Evolutionary conservation across 2,329 filamentous ascomycete genomes (phyloP), one percentile per base, ranked within the genome.

Genomic region (Aspergillus niger): DNA sequence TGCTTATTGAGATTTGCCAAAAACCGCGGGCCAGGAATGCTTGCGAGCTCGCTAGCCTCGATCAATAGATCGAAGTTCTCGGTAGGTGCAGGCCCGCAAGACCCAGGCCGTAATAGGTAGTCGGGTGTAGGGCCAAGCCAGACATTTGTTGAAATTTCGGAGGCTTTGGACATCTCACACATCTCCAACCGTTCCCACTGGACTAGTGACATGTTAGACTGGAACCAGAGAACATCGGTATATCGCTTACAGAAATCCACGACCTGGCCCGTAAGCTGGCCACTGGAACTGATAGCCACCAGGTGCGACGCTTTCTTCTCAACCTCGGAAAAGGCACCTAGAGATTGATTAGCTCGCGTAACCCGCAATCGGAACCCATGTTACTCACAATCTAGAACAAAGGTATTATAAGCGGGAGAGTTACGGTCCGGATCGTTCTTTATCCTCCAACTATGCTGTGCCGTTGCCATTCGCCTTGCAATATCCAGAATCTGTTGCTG

Each of bases 91-190:
- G 68, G 41, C 69, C 74, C 43, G 68, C 71, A 62, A 63, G 69
- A 61, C 59, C 66, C 74, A 65, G 73, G 66, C 80, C 80, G 67
- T 69, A 83, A 80, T 1, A 83, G 80, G 2, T 85, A 82, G 65
- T 96, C 91, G 0, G 92, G 92, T 0, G 92, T 95, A 2, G 92
- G 91, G 0, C 95, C 95, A 61, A 97, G 82, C 85, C 89, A 98
- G 26, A 98, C 91, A 72, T 97, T 97, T 66, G 86, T 84, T 56
- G 91, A 88, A 64, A 98, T 96, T 74, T 97, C 91, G 0, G 92
- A 92, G 3, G 93, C 89, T 69, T 87, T 87, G 10, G 94, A 93
- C 94, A 98, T 97, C 61, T 84, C 84, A 75, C 91, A 92, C 94
- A 99, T 98, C 78, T 99, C 95, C 53, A 86, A 78, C 59, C 93